Evolutionary conservation across 2,329 filamentous ascomycete genomes (phyloP), one percentile per base, ranked within the genome.

Genomic region (Xylariaceae sp.): DNA sequence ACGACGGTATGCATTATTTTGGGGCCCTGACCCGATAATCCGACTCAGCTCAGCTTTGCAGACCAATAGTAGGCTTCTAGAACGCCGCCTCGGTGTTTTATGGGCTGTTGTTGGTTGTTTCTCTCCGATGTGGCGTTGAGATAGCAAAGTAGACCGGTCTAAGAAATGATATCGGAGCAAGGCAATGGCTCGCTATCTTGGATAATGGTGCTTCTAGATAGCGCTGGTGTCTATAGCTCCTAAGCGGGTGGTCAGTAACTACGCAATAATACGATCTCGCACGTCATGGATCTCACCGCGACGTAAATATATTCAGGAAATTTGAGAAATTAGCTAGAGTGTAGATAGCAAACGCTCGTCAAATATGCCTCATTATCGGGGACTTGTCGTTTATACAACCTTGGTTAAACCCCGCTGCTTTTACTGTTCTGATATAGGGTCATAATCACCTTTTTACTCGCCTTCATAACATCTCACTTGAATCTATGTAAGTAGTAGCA

Each of bases 321-420:
- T 36, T 33, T 39, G 29, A 41, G 43, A 53, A 39, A 56, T 21
- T 45, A 39, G 5, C 35, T 48, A 51, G 15, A 36, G 20, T 50
- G 18, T n/a, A n/a, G n/a, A 23, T 32, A 21, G 16, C 18, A 16
- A 24, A 13, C 21, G n/a, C 20, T 20, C 24, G 15, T 6, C 7
- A 33, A 10, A 16, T 20, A 42, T 21, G 24, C 24, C 1, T 23
- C 23, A 8, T 6, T 20, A 39, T 52, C 29, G 11, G 27, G 43
- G 33, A 49, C 49, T 43, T 30, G 27, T 49, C 49, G 53, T 39
- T 48, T 49, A 49, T 41, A 44, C 6, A 24, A 45, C 27, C 41
- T 37, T 21, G 30, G 7, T 36, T 15, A 8, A 35, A 30, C 26
- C 42, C 36, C 35, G 24, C 35, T 26, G 30, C 30, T 16, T 30